phyloP scores from a whole-genome alignment of 228 moss, liverwort and hornwort species.

The Sphagnum magellanicum region DNA sequence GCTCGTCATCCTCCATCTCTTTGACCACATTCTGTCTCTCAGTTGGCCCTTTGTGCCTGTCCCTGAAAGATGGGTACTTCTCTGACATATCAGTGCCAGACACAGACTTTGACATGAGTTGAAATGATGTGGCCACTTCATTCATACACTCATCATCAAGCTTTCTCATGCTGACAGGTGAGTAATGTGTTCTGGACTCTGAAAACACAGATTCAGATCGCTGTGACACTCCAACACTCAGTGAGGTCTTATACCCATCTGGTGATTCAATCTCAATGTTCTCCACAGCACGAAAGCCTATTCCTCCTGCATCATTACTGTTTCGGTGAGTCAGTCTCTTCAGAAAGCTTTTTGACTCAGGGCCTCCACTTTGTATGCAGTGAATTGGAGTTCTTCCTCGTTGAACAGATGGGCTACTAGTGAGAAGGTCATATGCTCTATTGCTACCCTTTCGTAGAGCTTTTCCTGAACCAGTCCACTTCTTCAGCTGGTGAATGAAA shows the following conservation, averaged over 20 bases:
- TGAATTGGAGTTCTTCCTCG: conserved; percentile 36
- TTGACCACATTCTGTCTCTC: conserved; percentile 37
- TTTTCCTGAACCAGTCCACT: conserved; percentile 32
- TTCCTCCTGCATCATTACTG: conserved; percentile 28
- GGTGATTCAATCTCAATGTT: conserved; percentile 5
- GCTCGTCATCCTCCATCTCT: conserved; percentile 23
- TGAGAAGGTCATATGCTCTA: conserved; percentile 23
- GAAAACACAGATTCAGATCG: conserved; percentile 1
- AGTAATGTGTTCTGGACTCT: conserved; percentile 13
- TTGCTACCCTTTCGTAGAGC: conserved; percentile 14
- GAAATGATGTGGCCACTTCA: conserved; percentile 52
- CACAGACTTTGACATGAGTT: conserved; percentile 51
- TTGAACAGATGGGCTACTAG: conserved; percentile 25
- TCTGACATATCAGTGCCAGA: conserved; percentile 30
- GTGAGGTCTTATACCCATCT: conserved; percentile 8
- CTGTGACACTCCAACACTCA: conserved; percentile 9
- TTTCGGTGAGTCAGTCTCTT: conserved; percentile 48
- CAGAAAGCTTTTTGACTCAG: conserved; percentile 33
- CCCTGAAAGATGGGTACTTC: conserved; percentile 77
- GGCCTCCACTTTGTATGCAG: conserved; percentile 14
- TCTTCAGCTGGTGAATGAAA: conserved; percentile 49
- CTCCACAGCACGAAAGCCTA: conserved; percentile 31
- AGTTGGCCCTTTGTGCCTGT: conserved; percentile 64
- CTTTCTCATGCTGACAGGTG: conserved; percentile 22
- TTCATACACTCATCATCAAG: conserved; percentile 27